Evolutionary conservation across 2,329 filamentous ascomycete species (phyloP).

Genomic region (Elsinoe fawcettii): DNA sequence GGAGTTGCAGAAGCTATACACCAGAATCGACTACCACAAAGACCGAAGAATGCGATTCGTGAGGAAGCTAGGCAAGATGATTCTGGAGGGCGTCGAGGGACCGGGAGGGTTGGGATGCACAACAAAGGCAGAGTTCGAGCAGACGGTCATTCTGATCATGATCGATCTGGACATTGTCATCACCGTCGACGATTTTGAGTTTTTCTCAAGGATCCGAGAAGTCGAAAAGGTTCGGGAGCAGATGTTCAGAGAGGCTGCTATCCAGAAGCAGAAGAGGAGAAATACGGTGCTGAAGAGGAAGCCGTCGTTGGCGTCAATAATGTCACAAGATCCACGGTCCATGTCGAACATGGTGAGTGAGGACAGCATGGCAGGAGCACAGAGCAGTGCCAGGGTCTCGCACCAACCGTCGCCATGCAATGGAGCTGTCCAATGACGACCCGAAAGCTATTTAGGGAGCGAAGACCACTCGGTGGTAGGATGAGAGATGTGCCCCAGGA

Average conservation of each 20-base stretch:
- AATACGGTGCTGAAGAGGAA: background rate
- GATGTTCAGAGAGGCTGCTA: background rate
- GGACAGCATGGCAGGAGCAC: conserved; percentile 5
- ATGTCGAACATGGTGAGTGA: background rate
- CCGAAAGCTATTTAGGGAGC: background rate
- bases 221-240: background rate
- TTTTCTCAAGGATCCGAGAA: background rate
- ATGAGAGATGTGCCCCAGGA: background rate
- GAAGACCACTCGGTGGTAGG: background rate
- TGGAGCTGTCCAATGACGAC: conserved; percentile 4
- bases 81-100: background rate
- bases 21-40: background rate
- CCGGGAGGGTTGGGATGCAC: background rate
- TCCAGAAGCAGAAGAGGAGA: background rate
- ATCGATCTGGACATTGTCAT: background rate
- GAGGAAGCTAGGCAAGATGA: background rate
- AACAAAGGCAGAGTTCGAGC: background rate
- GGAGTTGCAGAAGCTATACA: conserved; percentile 6
- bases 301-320: background rate
- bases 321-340: background rate
- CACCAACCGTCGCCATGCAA: conserved; percentile 7
- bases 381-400: conserved; percentile 2
- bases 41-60: background rate
- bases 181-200: conserved; percentile 7
- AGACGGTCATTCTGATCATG: background rate